phyloP scores from a whole-genome alignment of 768 basidiomycete species.

The Amanita inopinata region DNA sequence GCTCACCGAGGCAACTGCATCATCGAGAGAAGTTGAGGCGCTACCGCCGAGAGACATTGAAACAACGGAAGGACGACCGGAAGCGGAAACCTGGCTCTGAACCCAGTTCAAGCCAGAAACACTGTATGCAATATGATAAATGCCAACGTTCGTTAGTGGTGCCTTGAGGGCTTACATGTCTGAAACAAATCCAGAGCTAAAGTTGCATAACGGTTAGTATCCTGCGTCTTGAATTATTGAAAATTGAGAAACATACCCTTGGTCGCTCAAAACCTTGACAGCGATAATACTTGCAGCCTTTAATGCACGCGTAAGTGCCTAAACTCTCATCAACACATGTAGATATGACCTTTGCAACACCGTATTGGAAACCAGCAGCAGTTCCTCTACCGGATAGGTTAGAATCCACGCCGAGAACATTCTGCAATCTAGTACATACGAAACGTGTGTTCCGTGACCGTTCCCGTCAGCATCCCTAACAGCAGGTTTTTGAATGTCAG shows the following conservation, averaged over 20 bases:
- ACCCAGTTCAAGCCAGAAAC: slow-evolving; percentile 27
- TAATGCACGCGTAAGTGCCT: slow-evolving; percentile 18
- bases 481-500: neutral
- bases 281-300: slow-evolving; percentile 24
- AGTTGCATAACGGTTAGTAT: neutral
- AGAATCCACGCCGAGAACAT: neutral
- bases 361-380: slow-evolving; percentile 10
- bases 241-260: slow-evolving; percentile 16
- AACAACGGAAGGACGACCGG: slow-evolving; percentile 22
- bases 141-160: neutral
- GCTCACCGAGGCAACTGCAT: slow-evolving; percentile 20
- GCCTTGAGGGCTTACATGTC: slow-evolving; percentile 16
- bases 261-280: slow-evolving; percentile 31
- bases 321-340: neutral
- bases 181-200: slow-evolving; percentile 11
- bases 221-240: neutral
- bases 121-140: no score
- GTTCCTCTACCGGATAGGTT: slow-evolving; percentile 10
- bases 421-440: neutral
- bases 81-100: slow-evolving; percentile 10
- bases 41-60: slow-evolving; percentile 28
- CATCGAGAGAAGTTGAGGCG: slow-evolving; percentile 20
- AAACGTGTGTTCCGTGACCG: slow-evolving; percentile 6
- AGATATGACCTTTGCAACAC: slow-evolving; percentile 12
- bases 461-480: slow-evolving; percentile 8